Conservation (phyloP, 2,329 filamentous ascomycete species). For the Fusarium haematococcum region DNA sequence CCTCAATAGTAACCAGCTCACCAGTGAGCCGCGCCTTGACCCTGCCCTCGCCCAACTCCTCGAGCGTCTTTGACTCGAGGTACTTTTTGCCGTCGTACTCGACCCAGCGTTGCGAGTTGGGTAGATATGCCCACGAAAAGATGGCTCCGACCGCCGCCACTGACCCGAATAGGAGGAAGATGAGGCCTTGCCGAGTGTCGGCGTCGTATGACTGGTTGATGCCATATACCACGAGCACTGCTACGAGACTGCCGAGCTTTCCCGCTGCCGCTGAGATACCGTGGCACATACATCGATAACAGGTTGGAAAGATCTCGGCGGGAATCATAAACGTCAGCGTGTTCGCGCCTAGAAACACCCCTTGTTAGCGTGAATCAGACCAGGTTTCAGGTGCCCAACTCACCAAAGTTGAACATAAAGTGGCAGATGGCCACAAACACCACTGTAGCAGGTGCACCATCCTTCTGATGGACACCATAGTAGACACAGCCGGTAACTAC, state of each 20-base stretch:
- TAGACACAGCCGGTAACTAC: slow-evolving; percentile 63
- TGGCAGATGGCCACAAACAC: slow-evolving; percentile 65
- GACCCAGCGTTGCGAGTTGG: slow-evolving; percentile 58
- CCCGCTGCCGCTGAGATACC: slow-evolving; percentile 71
- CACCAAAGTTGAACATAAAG: slow-evolving; percentile 67
- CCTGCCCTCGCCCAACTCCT: slow-evolving; percentile 63
- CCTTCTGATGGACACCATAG: slow-evolving; percentile 58
- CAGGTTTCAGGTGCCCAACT: slow-evolving; percentile 10
- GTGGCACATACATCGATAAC: slow-evolving; percentile 72
- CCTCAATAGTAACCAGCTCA: slow-evolving; percentile 57
- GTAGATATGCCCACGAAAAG: slow-evolving; percentile 65
- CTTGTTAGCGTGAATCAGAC: background rate
- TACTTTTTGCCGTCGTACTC: slow-evolving; percentile 51
- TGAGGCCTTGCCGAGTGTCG: slow-evolving; percentile 58
- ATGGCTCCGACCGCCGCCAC: slow-evolving; percentile 62
- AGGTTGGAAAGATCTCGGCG: slow-evolving; percentile 73
- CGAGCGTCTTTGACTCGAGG: slow-evolving; percentile 60
- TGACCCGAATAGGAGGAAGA: slow-evolving; percentile 63
- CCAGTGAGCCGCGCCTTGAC: slow-evolving; percentile 58
- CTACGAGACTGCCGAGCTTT: slow-evolving; percentile 68
- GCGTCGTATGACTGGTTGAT: slow-evolving; percentile 60
- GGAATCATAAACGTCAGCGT: slow-evolving; percentile 73
- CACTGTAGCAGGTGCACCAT: slow-evolving; percentile 59
- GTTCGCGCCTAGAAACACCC: slow-evolving; percentile 61
- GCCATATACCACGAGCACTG: slow-evolving; percentile 62